Evolutionary conservation across 768 basidiomycete species (phyloP).

Genomic region (Gloeostereum incarnatum): DNA sequence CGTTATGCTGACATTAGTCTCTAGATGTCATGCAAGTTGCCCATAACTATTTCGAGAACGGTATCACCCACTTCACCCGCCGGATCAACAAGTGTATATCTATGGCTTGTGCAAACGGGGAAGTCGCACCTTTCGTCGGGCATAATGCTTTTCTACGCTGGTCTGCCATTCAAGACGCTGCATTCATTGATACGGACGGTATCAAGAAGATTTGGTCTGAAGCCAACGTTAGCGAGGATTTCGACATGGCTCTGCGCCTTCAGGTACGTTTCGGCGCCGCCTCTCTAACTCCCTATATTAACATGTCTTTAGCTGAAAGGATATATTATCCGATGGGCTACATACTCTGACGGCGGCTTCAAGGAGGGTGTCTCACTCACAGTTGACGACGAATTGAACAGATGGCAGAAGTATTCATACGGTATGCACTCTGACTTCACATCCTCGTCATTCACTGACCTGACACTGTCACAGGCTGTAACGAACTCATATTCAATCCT

Average conservation of each 20-base stretch:
- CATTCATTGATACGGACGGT: slow-evolving; percentile 64
- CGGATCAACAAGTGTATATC: slow-evolving; percentile 81
- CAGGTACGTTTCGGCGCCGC: slow-evolving; percentile 23
- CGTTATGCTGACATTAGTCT: neutral
- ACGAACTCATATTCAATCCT: slow-evolving; percentile 82
- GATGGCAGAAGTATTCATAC: slow-evolving; percentile 86
- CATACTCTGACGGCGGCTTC: slow-evolving; percentile 78
- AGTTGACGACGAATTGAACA: slow-evolving; percentile 81
- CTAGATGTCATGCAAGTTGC: slow-evolving; percentile 86
- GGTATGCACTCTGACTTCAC: slow-evolving; percentile 8
- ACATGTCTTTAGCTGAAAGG: slow-evolving; percentile 34
- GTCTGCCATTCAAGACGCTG: slow-evolving; percentile 82
- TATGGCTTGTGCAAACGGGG: slow-evolving; percentile 73
- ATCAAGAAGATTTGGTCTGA: slow-evolving; percentile 69
- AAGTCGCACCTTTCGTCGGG: slow-evolving; percentile 77
- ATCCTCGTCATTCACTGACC: neutral
- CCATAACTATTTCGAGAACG: slow-evolving; percentile 86
- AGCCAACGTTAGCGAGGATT: slow-evolving; percentile 75
- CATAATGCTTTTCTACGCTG: slow-evolving; percentile 88
- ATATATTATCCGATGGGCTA: slow-evolving; percentile 79
- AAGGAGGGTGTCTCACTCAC: slow-evolving; percentile 90
- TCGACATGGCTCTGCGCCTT: slow-evolving; percentile 69
- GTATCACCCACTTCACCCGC: slow-evolving; percentile 80
- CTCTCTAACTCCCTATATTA: neutral
- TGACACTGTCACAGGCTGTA: slow-evolving; percentile 36